Evolutionary conservation across 805 yeast genomes (phyloP).

Genomic region (Martiniozyma abietophila): DNA sequence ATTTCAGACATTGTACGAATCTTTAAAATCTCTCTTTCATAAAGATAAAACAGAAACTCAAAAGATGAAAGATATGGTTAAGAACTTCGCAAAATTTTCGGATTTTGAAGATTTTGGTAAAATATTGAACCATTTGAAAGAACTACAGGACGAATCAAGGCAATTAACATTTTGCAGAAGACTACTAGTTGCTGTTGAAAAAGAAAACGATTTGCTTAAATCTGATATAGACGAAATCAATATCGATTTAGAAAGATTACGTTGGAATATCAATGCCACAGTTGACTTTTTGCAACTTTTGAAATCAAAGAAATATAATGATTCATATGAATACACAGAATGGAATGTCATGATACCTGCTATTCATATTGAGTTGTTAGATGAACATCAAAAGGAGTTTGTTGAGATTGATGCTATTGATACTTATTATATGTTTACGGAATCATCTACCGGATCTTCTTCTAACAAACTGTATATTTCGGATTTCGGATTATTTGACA

Average conservation of each 20-base stretch:
- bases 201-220: background rate
- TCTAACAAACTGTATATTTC: conserved; percentile 50
- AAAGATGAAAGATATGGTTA: conserved; percentile 31
- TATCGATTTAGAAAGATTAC: conserved; percentile 22
- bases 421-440: conserved; percentile 50
- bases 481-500: conserved; percentile 67
- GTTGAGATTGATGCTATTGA: conserved; percentile 63
- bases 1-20: conserved; percentile 43
- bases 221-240: conserved; percentile 13
- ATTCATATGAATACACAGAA: conserved; percentile 36
- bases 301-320: conserved; percentile 21
- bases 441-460: conserved; percentile 62
- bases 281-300: conserved; percentile 23
- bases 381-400: conserved; percentile 52
- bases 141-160: conserved; percentile 19
- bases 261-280: conserved; percentile 19
- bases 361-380: conserved; percentile 61
- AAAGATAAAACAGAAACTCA: conserved; percentile 29
- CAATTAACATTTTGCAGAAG: conserved; percentile 17
- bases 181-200: conserved; percentile 11
- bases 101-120: conserved; percentile 19
- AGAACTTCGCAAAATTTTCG: conserved; percentile 23
- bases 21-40: conserved; percentile 35
- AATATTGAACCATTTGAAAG: conserved; percentile 13
- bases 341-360: conserved; percentile 59